Base-by-base conservation (phyloP, 768 basidiomycete genomes). In the Hygrocybe coccinea region DNA sequence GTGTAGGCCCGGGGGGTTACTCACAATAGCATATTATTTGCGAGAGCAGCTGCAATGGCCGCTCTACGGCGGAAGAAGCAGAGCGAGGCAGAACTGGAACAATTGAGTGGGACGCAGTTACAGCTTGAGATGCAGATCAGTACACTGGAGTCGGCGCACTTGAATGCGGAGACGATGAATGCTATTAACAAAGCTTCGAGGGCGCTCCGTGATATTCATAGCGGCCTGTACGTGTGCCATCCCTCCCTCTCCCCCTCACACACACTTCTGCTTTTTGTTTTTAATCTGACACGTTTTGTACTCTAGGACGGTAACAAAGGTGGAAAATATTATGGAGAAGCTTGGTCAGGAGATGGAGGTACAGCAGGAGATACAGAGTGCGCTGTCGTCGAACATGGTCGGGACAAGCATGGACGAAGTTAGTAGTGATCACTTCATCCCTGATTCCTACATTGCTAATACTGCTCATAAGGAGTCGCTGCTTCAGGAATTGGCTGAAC, bases 121-220 rank as follows among this genome's bases (percentile, higher is more conserved):
- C 95, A 97, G 64, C 80, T 99, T 29, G 95, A 97, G 75, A 86
- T 90, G 70, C 95, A 98, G 75, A 87, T 98, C 56, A 95, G 95
- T 73, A 95, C 95, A 17, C 81, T 98, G 44, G 97, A 98, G 71
- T 91, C 90, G 14, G 97, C 97, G 43, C 98, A 97, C 75, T 80
- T 98, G 71, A 98, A 99, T 69, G 87, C 89, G 65, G 94, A 97
- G 79, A 97, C 94, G 12, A 92, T 99, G 89, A 77, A 82, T 19
- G 94, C 90, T 24, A 97, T 99, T 91, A 97, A 94, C 87, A 89
- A 89, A 71, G 95, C 90, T 36, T 82, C 93, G 0, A 85, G 87
- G 58, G 97, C 89, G 24, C 81, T 98, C 70, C 87, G 87, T 71
- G 79, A 82, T 47, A 97, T 98, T 52, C 95, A 98, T 63, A 85